Percentiles rank a stretch among this genome's conserved stretches.
Conservation (phyloP, 176 grass and related monocot genomes). For the Zizania latifolia region DNA sequence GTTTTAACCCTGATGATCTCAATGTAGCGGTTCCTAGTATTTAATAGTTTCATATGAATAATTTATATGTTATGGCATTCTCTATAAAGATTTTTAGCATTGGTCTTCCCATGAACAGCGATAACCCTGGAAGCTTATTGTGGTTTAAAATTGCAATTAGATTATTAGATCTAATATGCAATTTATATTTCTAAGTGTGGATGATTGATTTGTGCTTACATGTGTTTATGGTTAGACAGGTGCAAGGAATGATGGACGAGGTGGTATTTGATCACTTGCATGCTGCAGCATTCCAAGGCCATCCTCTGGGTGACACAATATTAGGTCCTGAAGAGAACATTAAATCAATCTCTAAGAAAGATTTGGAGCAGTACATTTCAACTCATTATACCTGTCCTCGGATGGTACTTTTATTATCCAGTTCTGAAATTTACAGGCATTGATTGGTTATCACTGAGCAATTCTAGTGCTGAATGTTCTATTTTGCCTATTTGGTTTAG, state of each 20-base stretch:
- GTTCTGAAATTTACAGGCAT: slow-evolving; percentile 1
- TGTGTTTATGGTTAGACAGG: slow-evolving; percentile 54
- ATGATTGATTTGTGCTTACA: slow-evolving; percentile 20
- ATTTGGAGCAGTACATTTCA: slow-evolving; percentile 82
- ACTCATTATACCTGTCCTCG: slow-evolving; percentile 89
- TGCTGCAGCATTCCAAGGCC: slow-evolving; percentile 69
- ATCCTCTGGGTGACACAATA: slow-evolving; percentile 90
- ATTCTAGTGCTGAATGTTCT: background rate
- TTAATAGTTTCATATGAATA: background rate
- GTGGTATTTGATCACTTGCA: slow-evolving; percentile 99
- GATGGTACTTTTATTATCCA: slow-evolving; percentile 55
- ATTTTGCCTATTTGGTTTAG: slow-evolving; percentile 32
- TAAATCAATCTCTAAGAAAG: slow-evolving; percentile 50
- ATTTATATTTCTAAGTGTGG: slow-evolving; percentile 14
- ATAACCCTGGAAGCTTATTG: background rate
- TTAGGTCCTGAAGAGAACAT: slow-evolving; percentile 93
- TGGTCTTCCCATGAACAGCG: background rate
- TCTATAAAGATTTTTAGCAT: background rate
- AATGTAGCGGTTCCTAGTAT: background rate
- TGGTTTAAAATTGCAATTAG: background rate
- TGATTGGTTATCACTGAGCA: background rate
- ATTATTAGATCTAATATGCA: background rate
- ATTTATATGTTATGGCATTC: background rate
- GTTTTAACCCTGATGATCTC: background rate
- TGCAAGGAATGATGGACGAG: slow-evolving; percentile 86